phyloP scores from a whole-genome alignment of 164 flowering plant species.

The Tinospora cordifolia region DNA sequence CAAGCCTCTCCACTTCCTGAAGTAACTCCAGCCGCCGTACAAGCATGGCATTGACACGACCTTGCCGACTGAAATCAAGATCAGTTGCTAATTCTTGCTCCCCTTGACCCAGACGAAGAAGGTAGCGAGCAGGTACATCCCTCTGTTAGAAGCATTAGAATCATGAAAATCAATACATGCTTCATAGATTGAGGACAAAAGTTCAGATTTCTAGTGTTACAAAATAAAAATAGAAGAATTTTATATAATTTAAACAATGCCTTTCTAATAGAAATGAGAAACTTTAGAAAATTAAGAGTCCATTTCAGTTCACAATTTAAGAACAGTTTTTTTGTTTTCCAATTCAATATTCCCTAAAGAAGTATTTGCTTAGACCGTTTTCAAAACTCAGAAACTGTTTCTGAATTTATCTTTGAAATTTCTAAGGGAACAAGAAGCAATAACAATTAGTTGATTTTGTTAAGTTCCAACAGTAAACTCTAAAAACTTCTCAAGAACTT shows the following conservation, averaged over 20 bases:
- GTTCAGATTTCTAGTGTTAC: not conserved
- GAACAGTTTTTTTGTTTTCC: too few relatives aligned
- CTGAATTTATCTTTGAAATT: too few relatives aligned
- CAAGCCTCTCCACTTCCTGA: conserved; percentile 88
- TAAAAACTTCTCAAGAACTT: too few relatives aligned
- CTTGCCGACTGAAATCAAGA: conserved; percentile 96
- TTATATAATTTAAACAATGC: not conserved
- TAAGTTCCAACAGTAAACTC: too few relatives aligned
- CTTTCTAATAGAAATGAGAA: too few relatives aligned
- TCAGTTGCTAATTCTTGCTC: conserved; percentile 98
- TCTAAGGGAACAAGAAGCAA: too few relatives aligned
- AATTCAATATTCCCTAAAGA: too few relatives aligned
- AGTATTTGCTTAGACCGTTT: too few relatives aligned
- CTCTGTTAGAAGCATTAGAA: conserved; percentile 39
- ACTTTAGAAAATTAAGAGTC: too few relatives aligned
- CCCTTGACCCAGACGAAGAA: conserved; percentile 97
- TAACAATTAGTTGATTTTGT: too few relatives aligned
- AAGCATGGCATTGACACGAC: conserved; percentile 98
- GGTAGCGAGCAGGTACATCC: conserved; percentile 99
- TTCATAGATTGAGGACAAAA: not conserved
- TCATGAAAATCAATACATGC: not conserved
- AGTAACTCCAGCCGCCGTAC: conserved; percentile 88
- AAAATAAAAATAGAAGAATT: not conserved
- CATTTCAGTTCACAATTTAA: too few relatives aligned
- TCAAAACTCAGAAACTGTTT: too few relatives aligned